These are phyloP conservation scores for Apiospora rasikravindrae DNA, from an alignment of 2,329 filamentous ascomycete species.

Conservation along the genomic window DNA sequence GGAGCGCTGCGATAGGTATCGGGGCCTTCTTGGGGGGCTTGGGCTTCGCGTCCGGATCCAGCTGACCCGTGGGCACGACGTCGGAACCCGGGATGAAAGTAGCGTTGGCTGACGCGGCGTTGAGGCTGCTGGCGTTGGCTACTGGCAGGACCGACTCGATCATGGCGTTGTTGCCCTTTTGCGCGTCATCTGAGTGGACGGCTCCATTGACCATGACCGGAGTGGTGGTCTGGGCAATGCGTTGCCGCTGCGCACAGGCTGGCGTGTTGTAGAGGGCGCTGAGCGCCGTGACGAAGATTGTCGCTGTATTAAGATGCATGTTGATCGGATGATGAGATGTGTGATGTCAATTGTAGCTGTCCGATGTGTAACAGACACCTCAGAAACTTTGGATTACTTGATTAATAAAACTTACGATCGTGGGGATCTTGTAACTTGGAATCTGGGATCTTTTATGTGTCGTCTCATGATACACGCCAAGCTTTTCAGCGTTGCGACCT, in stretches of 20 bases:
- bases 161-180: slow-evolving; percentile 30
- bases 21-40: slow-evolving; percentile 34
- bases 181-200: slow-evolving; percentile 23
- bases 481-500: slow-evolving; percentile 26
- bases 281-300: slow-evolving; percentile 20
- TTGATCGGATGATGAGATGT: not conserved
- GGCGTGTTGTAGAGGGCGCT: slow-evolving; percentile 7
- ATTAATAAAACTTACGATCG: slow-evolving; percentile 15
- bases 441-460: slow-evolving; percentile 23
- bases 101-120: slow-evolving; percentile 17
- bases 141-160: slow-evolving; percentile 26
- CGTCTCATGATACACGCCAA: slow-evolving; percentile 23
- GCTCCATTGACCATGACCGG: slow-evolving; percentile 26
- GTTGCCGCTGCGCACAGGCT: slow-evolving; percentile 21
- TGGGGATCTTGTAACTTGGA: slow-evolving; percentile 1
- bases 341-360: not conserved
- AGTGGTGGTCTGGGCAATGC: slow-evolving; percentile 14
- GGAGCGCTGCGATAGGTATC: slow-evolving; percentile 53
- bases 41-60: slow-evolving; percentile 47
- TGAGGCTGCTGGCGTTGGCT: slow-evolving; percentile 23
- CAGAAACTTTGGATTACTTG: not conserved
- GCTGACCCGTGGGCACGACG: slow-evolving; percentile 45
- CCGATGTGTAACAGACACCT: not conserved
- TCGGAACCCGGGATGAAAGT: slow-evolving; percentile 31
- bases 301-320: slow-evolving; percentile 20